Evolutionary conservation across 2,329 filamentous ascomycete species (phyloP).

Genomic region (Ophiostoma sp.): DNA sequence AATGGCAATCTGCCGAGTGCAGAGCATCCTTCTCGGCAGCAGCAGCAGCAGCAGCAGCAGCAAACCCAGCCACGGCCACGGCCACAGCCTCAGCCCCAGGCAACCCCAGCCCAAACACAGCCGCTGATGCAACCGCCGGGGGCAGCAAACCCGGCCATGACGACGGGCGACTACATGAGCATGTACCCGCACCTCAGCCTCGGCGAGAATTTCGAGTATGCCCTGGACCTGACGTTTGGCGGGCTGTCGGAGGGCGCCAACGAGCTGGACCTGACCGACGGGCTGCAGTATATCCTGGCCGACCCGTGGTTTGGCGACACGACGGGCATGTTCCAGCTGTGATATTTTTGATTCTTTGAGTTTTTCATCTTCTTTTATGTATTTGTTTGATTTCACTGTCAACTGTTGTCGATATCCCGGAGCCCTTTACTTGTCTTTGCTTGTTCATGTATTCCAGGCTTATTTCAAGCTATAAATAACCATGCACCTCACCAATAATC

Average conservation of each 20-base stretch:
- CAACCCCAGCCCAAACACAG: neutral
- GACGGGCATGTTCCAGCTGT: slow-evolving; percentile 20
- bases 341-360: neutral
- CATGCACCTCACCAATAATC: too few species aligned
- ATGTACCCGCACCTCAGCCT: slow-evolving; percentile 32
- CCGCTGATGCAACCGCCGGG: slow-evolving; percentile 6
- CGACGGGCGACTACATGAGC: slow-evolving; percentile 33
- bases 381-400: neutral
- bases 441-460: neutral
- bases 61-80: slow-evolving; percentile 5
- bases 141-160: neutral
- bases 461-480: too few species aligned
- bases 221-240: slow-evolving; percentile 41
- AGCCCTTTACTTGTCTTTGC: neutral
- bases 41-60: too few species aligned
- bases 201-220: slow-evolving; percentile 41
- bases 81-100: slow-evolving; percentile 24
- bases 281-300: slow-evolving; percentile 36
- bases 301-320: slow-evolving; percentile 40
- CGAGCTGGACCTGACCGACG: slow-evolving; percentile 31
- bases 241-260: slow-evolving; percentile 27
- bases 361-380: neutral
- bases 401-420: neutral
- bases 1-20: neutral
- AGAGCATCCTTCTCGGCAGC: slow-evolving; percentile 1